phyloP scores from a whole-genome alignment of 2,329 filamentous ascomycete genomes.

The Microascus cirrosus region DNA sequence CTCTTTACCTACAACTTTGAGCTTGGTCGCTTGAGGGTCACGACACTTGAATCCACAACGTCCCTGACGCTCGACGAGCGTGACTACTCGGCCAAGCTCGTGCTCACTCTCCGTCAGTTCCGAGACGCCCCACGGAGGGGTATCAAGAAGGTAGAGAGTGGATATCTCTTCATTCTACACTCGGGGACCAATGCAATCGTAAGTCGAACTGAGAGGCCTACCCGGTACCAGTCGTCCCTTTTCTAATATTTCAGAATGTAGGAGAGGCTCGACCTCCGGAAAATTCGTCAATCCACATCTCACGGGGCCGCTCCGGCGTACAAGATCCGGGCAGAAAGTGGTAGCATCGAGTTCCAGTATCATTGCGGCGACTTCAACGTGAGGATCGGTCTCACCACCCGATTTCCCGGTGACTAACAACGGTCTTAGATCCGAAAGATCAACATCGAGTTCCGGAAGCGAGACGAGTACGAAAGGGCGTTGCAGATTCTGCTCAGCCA shows the following conservation, averaged over 20 bases:
- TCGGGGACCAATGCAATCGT: conserved; percentile 3
- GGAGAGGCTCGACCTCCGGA: conserved; percentile 5
- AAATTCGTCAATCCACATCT: neutral
- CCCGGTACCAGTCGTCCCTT: neutral
- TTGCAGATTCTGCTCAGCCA: conserved; percentile 2
- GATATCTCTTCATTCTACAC: conserved; percentile 3
- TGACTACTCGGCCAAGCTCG: neutral
- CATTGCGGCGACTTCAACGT: neutral
- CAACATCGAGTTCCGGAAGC: conserved; percentile 2
- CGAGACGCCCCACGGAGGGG: neutral
- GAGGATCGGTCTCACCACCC: neutral
- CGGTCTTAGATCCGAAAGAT: neutral
- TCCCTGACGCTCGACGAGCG: neutral
- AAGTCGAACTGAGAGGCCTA: neutral
- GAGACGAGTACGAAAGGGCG: conserved; percentile 2
- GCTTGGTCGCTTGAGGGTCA: neutral
- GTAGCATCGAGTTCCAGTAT: conserved; percentile 1
- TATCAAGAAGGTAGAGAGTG: neutral
- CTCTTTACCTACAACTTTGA: conserved; percentile 5
- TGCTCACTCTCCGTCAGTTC: conserved; percentile 2
- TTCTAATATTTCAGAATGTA: neutral
- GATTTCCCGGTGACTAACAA: neutral
- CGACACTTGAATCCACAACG: neutral
- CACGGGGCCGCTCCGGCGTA: neutral
- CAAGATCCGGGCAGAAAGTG: neutral